Base-by-base conservation (phyloP, 83 land plant species). In the Larix sibirica region DNA sequence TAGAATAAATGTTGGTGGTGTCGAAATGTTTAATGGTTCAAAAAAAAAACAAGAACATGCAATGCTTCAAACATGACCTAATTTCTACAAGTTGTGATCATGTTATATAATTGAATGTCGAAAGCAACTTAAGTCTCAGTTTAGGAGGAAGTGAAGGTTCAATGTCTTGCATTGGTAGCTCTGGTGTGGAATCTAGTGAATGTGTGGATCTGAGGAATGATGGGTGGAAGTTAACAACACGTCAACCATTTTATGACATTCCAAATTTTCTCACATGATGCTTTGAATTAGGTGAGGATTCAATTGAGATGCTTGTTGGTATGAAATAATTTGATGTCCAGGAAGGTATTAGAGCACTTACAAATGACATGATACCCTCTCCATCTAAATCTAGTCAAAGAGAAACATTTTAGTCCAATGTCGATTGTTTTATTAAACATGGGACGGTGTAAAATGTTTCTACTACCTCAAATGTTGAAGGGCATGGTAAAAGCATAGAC, bases 241-340 rank as follows among this genome's bases (percentile, higher is more conserved):
- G 36, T 66, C 10, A 66, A 33, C 3, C 36, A 0, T 66, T 66
- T 66, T 66, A 10, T 26, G 14, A 26, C 69, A 24, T 66, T 10
- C 16, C 31, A 66, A 16, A 26, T 12, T 33, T 66, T 26, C 69
- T 24, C 24, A 26, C 36, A 66, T 6, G 69, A 26, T 12, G 36
- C 69, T 66, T 26, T 66, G 36, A 66, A 66, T 10, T 26, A 26
- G 28, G 14, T 26, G 33, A 66, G 36, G 69, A 66, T 16, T 26
- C 31, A 66, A 66, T 66, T 26, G 69, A 66, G 69, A 26, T 26
- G 24, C 69, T 66, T 66, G 14, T 66, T 66, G 69, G 69, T 66
- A 26, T 66, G 69, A 66, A 66, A 66, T 14, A 66, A 24, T 66
- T 66, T 66, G 69, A 66, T 66, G 69, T 26, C 33, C 17, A 10